phyloP scores from a whole-genome alignment of 805 yeast genomes.

The Kuraishia hungarica region DNA sequence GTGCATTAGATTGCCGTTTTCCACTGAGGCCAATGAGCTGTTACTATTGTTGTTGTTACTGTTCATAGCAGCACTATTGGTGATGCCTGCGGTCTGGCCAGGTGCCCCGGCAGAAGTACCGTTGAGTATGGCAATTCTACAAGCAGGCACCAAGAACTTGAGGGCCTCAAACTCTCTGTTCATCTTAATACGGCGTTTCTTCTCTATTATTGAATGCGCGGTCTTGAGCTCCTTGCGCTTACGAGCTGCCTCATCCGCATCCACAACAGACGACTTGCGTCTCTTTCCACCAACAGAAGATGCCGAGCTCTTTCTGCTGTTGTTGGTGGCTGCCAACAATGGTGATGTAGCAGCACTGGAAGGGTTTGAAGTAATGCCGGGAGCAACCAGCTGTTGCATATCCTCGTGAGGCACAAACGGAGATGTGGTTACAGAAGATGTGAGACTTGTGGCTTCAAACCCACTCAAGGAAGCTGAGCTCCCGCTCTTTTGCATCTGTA shows the following conservation, averaged over 20 bases:
- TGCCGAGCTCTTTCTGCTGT: constrained; percentile 3
- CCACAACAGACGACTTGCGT: constrained; percentile 18
- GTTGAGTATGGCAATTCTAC: constrained; percentile 38
- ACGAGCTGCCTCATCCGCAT: constrained; percentile 25
- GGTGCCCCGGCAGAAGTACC: constrained; percentile 1
- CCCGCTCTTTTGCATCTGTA: constrained; percentile 27
- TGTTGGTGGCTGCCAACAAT: constrained; percentile 2
- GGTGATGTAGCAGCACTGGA: constrained; percentile 9
- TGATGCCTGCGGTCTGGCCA: not conserved
- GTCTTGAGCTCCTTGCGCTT: constrained; percentile 40
- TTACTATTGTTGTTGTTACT: not conserved
- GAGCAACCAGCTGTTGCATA: constrained; percentile 8
- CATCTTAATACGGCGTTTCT: constrained; percentile 68
- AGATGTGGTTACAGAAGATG: not conserved
- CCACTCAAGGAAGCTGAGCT: not conserved
- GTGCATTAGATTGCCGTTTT: constrained; percentile 41
- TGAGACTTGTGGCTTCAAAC: not conserved
- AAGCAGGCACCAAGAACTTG: constrained; percentile 71
- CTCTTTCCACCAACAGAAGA: constrained; percentile 8
- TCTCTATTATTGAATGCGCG: constrained; percentile 74
- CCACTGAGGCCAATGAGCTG: constrained; percentile 6
- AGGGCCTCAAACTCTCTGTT: constrained; percentile 79
- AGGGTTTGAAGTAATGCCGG: constrained; percentile 8
- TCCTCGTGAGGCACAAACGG: constrained; percentile 9
- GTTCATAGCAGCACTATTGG: constrained; percentile 1